These are phyloP conservation scores for Acer yangbiense DNA, from an alignment of 345 rosid species.

Conservation along the genomic window DNA sequence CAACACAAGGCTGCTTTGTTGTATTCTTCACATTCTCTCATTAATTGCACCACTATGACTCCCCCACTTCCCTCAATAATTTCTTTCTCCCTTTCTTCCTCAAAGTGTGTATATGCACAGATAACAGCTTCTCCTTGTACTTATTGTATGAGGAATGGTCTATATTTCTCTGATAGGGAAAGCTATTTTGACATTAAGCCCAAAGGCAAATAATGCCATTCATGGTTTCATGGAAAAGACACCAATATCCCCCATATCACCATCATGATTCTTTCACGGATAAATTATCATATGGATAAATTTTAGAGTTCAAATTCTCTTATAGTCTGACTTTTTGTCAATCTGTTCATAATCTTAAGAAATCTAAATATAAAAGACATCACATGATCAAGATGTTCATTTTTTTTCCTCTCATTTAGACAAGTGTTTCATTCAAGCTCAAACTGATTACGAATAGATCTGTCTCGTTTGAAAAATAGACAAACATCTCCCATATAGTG, in stretches of 20 bases:
- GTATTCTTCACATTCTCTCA: conserved; percentile 34
- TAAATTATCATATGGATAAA: too few relatives aligned
- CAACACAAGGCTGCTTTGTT: conserved; percentile 37
- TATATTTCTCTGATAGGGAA: neutral
- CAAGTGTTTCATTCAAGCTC: too few relatives aligned
- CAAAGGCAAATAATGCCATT: neutral
- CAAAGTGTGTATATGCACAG: conserved; percentile 5
- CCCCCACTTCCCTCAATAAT: conserved; percentile 42
- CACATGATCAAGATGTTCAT: too few relatives aligned
- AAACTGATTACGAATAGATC: neutral
- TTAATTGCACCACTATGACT: conserved; percentile 14
- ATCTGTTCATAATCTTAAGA: too few relatives aligned
- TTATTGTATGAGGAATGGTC: neutral
- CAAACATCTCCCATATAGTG: too few relatives aligned
- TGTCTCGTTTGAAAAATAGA: neutral
- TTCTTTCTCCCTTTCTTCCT: neutral
- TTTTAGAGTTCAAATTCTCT: too few relatives aligned
- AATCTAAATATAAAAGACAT: too few relatives aligned
- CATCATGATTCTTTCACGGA: neutral
- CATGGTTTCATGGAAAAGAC: neutral
- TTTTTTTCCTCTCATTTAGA: too few relatives aligned
- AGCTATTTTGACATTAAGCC: neutral
- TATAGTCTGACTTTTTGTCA: too few relatives aligned
- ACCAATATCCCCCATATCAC: neutral
- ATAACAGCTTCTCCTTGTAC: conserved; percentile 4